These are phyloP conservation scores for Eucalyptus caleyi DNA, from an alignment of 345 rosid species.

Conservation along the genomic window DNA sequence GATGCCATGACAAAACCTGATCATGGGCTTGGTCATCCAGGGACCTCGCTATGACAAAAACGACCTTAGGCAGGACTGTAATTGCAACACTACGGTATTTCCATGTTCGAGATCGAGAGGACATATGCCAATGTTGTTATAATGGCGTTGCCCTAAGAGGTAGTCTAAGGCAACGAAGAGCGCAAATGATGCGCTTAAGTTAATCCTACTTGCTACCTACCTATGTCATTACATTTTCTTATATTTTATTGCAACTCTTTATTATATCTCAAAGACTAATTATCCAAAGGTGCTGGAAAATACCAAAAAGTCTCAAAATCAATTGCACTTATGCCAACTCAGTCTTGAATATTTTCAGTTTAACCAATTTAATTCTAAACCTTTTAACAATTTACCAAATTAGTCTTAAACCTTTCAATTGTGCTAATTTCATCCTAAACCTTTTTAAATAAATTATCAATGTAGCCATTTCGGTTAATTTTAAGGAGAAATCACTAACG, in stretches of 20 bases:
- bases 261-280: background rate
- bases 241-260: background rate
- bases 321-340: no score
- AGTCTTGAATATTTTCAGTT: fast-evolving
- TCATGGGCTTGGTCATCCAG: background rate
- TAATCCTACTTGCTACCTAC: background rate
- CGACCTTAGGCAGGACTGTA: background rate
- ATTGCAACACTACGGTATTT: background rate
- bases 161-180: background rate
- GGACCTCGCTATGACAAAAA: background rate
- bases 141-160: background rate
- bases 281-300: background rate
- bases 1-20: background rate
- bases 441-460: background rate
- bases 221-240: background rate
- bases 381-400: no score
- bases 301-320: background rate
- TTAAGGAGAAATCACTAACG: fast-evolving
- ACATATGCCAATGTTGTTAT: background rate
- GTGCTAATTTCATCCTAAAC: background rate
- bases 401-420: background rate
- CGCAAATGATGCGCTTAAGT: background rate
- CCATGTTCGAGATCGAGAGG: background rate
- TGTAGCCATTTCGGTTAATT: fast-evolving
- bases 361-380: no score